Evolutionary conservation across 1,139 yeast species (phyloP).

Genomic region (Pichia sp.): DNA sequence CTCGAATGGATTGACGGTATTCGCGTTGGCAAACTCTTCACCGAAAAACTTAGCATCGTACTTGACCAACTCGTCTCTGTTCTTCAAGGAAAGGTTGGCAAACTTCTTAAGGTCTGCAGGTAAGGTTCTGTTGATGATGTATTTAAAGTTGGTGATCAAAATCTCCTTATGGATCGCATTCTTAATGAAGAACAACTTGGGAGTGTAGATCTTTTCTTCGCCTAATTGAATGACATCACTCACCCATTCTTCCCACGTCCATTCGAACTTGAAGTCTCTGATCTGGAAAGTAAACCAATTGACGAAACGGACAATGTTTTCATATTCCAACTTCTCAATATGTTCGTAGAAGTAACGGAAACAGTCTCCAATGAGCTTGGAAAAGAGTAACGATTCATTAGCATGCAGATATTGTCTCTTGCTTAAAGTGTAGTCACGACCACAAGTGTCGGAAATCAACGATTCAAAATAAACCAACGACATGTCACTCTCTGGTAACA

Average conservation of each 20-base stretch:
- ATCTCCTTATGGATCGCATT: constrained; percentile 84
- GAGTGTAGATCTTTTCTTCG: constrained; percentile 53
- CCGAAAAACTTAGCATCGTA: constrained; percentile 34
- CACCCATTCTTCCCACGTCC: constrained; percentile 99
- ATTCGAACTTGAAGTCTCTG: constrained; percentile 90
- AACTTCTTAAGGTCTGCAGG: constrained; percentile 70
- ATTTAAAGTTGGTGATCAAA: constrained; percentile 66
- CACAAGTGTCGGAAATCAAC: constrained; percentile 86
- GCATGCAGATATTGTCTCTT: constrained; percentile 19
- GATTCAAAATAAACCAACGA: constrained; percentile 80
- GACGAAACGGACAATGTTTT: constrained; percentile 66
- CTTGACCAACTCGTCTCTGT: constrained; percentile 25
- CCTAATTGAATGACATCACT: constrained; percentile 44
- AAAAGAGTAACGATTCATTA: constrained; percentile 69
- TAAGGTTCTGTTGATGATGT: constrained; percentile 66
- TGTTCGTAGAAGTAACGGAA: constrained; percentile 79
- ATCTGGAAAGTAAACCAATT: constrained; percentile 96
- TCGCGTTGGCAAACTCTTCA: constrained; percentile 21
- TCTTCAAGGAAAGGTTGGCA: constrained; percentile 50
- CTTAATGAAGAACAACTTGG: constrained; percentile 69
- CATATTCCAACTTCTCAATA: constrained; percentile 69
- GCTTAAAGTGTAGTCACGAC: constrained; percentile 38
- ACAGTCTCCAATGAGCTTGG: constrained; percentile 95
- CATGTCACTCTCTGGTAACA: constrained; percentile 65
- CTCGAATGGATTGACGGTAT: constrained; percentile 19